phyloP scores from a whole-genome alignment of 768 basidiomycete species.

The Amanita thiersii region DNA sequence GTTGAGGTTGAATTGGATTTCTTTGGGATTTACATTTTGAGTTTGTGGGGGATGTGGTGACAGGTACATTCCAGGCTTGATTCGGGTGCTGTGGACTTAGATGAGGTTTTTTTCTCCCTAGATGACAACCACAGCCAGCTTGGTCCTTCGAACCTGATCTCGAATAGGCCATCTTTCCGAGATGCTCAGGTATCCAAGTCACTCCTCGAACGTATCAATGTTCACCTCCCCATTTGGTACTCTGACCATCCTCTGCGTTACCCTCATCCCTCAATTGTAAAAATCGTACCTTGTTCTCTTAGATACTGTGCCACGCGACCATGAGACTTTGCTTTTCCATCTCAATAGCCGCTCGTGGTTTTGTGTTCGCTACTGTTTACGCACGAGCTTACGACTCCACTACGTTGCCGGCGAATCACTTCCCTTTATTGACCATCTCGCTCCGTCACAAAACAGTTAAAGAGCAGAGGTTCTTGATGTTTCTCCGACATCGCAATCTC shows the following conservation, averaged over 20 bases:
- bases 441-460: constrained; percentile 27
- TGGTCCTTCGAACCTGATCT: no score
- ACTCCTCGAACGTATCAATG: no score
- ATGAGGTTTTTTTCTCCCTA: no score
- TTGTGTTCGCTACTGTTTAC: constrained; percentile 6
- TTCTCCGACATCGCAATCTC: constrained; percentile 19
- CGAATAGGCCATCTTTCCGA: no score
- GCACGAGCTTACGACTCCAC: constrained; percentile 3
- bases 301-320: constrained; percentile 25
- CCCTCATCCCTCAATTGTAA: constrained; percentile 16
- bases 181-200: no score
- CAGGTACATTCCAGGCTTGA: no score
- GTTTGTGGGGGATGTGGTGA: no score
- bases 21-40: no score
- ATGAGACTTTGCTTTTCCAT: constrained; percentile 19
- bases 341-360: constrained; percentile 5
- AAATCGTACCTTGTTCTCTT: constrained; percentile 23
- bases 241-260: constrained; percentile 11
- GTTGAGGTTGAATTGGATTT: no score
- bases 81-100: no score
- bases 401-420: constrained; percentile 9
- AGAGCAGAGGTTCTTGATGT: constrained; percentile 23
- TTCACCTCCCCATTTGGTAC: constrained; percentile 10
- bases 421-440: constrained; percentile 7
- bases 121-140: no score